These are phyloP conservation scores for Eutrema salsugineum DNA, from an alignment of 441 rosid species.

Conservation along the genomic window DNA sequence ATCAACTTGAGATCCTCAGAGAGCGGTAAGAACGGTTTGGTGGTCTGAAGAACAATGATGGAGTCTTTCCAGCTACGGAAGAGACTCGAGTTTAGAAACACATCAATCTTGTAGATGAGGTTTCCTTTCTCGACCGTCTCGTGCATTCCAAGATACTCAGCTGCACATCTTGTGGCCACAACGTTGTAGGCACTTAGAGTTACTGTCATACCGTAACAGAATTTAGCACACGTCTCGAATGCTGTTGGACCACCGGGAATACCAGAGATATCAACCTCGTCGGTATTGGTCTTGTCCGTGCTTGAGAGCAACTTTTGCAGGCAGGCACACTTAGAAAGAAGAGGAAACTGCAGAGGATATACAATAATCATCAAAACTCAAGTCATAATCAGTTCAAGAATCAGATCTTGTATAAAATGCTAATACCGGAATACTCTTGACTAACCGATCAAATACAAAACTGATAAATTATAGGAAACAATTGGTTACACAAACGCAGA, in stretches of 20 bases:
- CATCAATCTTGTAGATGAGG: constrained; percentile 71
- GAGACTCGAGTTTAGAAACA: constrained; percentile 68
- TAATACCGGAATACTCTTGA: not conserved
- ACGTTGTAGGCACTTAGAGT: constrained; percentile 78
- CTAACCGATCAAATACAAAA: not conserved
- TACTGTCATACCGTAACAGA: constrained; percentile 77
- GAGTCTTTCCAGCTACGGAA: constrained; percentile 91
- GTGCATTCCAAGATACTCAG: constrained; percentile 77
- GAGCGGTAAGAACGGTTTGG: constrained; percentile 47
- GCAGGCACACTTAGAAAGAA: constrained; percentile 63
- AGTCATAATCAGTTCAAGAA: not conserved
- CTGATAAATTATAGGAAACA: not conserved
- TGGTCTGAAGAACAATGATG: constrained; percentile 65
- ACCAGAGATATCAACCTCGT: constrained; percentile 58
- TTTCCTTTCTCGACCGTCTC: constrained; percentile 78
- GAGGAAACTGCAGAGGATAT: constrained; percentile 63
- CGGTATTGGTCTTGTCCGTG: constrained; percentile 37
- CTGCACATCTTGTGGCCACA: constrained; percentile 64
- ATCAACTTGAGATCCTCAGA: constrained; percentile 63
- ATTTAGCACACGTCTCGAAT: constrained; percentile 78
- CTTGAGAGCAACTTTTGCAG: constrained; percentile 59
- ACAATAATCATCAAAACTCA: not conserved
- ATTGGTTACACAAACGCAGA: too few species aligned
- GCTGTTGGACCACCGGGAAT: constrained; percentile 79
- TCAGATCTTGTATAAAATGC: not conserved